These are phyloP conservation scores for Tetramitus jugosus DNA, from an alignment of 208 protist species.

Conservation along the genomic window DNA sequence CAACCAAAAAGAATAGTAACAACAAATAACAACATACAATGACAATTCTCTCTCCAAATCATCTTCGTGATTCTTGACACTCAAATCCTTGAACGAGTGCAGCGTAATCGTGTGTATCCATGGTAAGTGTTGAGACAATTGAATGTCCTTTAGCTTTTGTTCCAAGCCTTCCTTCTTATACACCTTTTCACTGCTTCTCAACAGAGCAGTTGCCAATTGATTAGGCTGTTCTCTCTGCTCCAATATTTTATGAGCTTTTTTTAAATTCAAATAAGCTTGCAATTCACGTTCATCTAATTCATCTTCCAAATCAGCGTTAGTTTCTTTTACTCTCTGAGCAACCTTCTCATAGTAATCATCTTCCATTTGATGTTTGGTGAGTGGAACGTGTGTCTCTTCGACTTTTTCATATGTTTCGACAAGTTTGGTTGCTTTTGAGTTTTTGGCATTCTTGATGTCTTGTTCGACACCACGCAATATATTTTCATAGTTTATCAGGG, in stretches of 20 bases:
- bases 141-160: not conserved
- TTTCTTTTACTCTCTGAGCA: too few relatives aligned
- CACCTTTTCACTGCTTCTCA: not conserved
- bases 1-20: not conserved
- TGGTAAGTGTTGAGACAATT: not conserved
- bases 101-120: not conserved
- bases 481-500: too few relatives aligned
- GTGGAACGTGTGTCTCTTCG: too few relatives aligned
- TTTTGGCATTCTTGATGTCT: too few relatives aligned
- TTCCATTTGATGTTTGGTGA: too few relatives aligned
- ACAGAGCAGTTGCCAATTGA: not conserved
- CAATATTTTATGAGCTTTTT: not conserved
- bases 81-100: not conserved
- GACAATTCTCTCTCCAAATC: conserved; percentile 18
- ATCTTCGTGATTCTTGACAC: conserved; percentile 16
- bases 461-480: too few relatives aligned
- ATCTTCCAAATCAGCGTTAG: too few relatives aligned
- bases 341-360: too few relatives aligned
- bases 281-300: conserved; percentile 12
- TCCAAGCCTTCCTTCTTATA: not conserved
- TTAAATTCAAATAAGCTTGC: not conserved
- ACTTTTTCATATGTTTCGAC: too few relatives aligned
- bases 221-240: not conserved
- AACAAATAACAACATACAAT: conserved; percentile 8
- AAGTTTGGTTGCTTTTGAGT: too few relatives aligned